These are phyloP conservation scores for Helminthosporium solani DNA, from an alignment of 2,329 filamentous ascomycete species.

Conservation along the genomic window DNA sequence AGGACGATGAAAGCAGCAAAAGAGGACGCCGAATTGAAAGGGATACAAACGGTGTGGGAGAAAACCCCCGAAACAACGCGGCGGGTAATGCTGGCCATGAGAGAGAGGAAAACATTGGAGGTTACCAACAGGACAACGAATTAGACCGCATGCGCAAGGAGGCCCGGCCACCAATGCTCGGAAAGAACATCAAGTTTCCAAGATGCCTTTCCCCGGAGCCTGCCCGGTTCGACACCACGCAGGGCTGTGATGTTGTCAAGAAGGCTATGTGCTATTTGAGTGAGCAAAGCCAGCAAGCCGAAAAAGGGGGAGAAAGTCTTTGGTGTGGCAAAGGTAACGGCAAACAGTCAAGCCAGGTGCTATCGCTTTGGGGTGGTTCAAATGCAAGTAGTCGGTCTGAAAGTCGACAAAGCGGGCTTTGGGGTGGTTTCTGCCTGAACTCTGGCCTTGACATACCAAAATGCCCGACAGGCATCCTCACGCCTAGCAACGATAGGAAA, in stretches of 20 bases:
- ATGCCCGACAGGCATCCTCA: slow-evolving; percentile 53
- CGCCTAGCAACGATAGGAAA: slow-evolving; percentile 43
- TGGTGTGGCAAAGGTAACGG: slow-evolving; percentile 56
- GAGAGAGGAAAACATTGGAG: slow-evolving; percentile 26
- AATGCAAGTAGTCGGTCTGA: slow-evolving; percentile 48
- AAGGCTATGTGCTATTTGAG: slow-evolving; percentile 53
- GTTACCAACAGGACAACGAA: slow-evolving; percentile 42
- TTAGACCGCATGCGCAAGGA: slow-evolving; percentile 59
- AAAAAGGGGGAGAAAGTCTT: slow-evolving; percentile 51
- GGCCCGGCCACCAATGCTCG: slow-evolving; percentile 81
- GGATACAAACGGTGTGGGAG: slow-evolving; percentile 26
- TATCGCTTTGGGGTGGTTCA: slow-evolving; percentile 35
- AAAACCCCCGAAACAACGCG: slow-evolving; percentile 44
- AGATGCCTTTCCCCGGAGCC: slow-evolving; percentile 79
- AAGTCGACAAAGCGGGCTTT: slow-evolving; percentile 63
- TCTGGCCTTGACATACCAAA: slow-evolving; percentile 42
- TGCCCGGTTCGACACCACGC: slow-evolving; percentile 79
- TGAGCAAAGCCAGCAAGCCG: slow-evolving; percentile 49
- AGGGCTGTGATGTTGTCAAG: slow-evolving; percentile 54
- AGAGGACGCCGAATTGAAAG: slow-evolving; percentile 42
- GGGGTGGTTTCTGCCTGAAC: slow-evolving; percentile 69
- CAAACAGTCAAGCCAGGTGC: slow-evolving; percentile 30
- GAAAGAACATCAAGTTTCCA: slow-evolving; percentile 76
- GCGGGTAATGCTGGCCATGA: slow-evolving; percentile 28
- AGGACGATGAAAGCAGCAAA: slow-evolving; percentile 23